Evolutionary conservation across 208 protist genomes (phyloP).

Genomic region (Trypanosoma brucei): DNA sequence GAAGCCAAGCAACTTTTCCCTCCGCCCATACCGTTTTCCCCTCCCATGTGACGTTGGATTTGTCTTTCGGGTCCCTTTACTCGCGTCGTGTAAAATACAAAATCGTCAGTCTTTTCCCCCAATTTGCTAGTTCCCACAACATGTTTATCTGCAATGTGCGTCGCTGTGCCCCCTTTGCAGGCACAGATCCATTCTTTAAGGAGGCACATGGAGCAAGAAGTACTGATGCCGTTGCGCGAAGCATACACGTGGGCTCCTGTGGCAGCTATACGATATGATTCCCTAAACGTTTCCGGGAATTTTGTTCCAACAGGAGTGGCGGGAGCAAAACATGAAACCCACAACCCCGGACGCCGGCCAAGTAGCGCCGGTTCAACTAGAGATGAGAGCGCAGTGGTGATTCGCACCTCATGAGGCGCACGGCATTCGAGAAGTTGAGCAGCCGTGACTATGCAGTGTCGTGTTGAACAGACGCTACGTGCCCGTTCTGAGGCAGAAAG

Average conservation of each 20-base stretch:
- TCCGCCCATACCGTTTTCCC: too few relatives aligned
- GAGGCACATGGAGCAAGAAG: not conserved
- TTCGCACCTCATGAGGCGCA: constrained; percentile 46
- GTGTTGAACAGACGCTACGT: constrained; percentile 55
- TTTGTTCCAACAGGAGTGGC: constrained; percentile 25
- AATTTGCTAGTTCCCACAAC: too few relatives aligned
- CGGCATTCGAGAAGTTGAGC: constrained; percentile 56
- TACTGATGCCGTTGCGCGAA: constrained; percentile 29
- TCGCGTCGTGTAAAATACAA: too few relatives aligned
- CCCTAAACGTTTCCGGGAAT: constrained; percentile 62
- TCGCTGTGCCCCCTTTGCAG: too few relatives aligned
- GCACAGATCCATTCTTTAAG: too few relatives aligned
- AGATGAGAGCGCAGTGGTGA: constrained; percentile 53
- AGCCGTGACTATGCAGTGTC: constrained; percentile 56
- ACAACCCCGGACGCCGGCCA: constrained; percentile 55
- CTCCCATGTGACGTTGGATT: too few relatives aligned
- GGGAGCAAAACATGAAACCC: constrained; percentile 65
- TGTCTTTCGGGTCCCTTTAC: too few relatives aligned
- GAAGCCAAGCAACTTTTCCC: too few relatives aligned
- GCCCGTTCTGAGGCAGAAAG: constrained; percentile 51
- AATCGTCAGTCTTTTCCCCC: too few relatives aligned
- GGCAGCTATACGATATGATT: constrained; percentile 65
- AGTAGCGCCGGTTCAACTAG: constrained; percentile 69
- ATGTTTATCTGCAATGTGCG: too few relatives aligned
- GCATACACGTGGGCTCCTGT: constrained; percentile 45